Evolutionary conservation across 768 basidiomycete species (phyloP).

Genomic region (Macrolepiota fuliginosa): DNA sequence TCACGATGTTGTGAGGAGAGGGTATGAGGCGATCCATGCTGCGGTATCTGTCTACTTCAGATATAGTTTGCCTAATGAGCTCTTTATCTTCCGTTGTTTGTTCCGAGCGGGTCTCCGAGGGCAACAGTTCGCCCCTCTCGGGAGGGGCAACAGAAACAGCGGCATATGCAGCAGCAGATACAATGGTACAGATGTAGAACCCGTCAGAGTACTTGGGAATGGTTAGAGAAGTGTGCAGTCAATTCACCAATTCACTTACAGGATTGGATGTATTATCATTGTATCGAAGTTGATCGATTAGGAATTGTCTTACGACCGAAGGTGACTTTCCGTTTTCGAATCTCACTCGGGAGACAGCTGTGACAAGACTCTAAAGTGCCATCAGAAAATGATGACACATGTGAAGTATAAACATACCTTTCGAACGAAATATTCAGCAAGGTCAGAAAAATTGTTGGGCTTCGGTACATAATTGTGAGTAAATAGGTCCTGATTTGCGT

Average conservation of each 20-base stretch:
- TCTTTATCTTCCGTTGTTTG: slow-evolving; percentile 67
- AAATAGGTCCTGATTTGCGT: slow-evolving; percentile 79
- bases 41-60: slow-evolving; percentile 88
- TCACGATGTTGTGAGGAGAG: slow-evolving; percentile 91
- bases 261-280: slow-evolving; percentile 93
- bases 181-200: slow-evolving; percentile 84
- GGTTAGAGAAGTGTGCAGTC: background rate
- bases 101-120: slow-evolving; percentile 63
- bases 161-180: slow-evolving; percentile 78
- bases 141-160: slow-evolving; percentile 75
- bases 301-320: slow-evolving; percentile 78
- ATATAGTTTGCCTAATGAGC: slow-evolving; percentile 69
- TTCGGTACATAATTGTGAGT: slow-evolving; percentile 88
- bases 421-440: slow-evolving; percentile 91
- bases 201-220: slow-evolving; percentile 79
- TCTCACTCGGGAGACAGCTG: slow-evolving; percentile 81
- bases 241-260: slow-evolving; percentile 43
- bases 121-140: slow-evolving; percentile 75
- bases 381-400: slow-evolving; percentile 6
- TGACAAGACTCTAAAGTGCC: slow-evolving; percentile 60
- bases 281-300: slow-evolving; percentile 90
- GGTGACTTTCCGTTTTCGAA: slow-evolving; percentile 88
- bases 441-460: slow-evolving; percentile 91
- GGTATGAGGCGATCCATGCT: slow-evolving; percentile 95
- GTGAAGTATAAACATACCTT: slow-evolving; percentile 54